Percentiles rank a stretch among this genome's conserved stretches.
These are phyloP conservation scores for Trichophaea hybrida DNA, from an alignment of 2,329 filamentous ascomycete species.

Conservation along the genomic window DNA sequence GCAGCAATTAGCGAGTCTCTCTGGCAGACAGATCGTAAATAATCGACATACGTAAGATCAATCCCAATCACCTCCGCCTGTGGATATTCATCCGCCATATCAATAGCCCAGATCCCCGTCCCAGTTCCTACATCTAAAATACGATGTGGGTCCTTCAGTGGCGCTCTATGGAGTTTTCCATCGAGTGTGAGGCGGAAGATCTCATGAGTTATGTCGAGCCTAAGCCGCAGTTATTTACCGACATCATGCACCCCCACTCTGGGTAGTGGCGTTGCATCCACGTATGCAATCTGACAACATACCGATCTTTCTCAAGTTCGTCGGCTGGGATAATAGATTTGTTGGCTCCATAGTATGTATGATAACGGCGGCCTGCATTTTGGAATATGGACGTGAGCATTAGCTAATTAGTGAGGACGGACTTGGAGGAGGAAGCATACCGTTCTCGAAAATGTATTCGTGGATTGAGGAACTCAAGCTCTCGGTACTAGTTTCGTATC, in stretches of 20 bases:
- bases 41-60: conserved; percentile 1
- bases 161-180: background rate
- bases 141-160: background rate
- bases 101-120: conserved; percentile 49
- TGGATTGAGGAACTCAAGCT: background rate
- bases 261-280: no score
- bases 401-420: background rate
- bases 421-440: background rate
- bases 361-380: background rate
- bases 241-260: no score
- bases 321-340: background rate
- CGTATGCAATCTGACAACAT: no score
- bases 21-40: background rate
- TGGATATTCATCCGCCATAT: conserved; percentile 40
- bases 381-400: background rate
- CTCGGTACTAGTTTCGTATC: background rate
- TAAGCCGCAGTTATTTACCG: background rate
- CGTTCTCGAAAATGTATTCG: background rate
- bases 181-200: background rate
- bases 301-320: background rate
- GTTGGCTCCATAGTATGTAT: background rate
- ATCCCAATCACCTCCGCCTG: background rate
- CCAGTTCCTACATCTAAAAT: conserved; percentile 47
- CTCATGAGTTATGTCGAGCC: background rate
- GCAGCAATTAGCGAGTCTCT: background rate